Percentiles rank a stretch among this genome's conserved stretches.
phyloP scores from a whole-genome alignment of 2,329 filamentous ascomycete genomes.

The Cercospora brassicicola region DNA sequence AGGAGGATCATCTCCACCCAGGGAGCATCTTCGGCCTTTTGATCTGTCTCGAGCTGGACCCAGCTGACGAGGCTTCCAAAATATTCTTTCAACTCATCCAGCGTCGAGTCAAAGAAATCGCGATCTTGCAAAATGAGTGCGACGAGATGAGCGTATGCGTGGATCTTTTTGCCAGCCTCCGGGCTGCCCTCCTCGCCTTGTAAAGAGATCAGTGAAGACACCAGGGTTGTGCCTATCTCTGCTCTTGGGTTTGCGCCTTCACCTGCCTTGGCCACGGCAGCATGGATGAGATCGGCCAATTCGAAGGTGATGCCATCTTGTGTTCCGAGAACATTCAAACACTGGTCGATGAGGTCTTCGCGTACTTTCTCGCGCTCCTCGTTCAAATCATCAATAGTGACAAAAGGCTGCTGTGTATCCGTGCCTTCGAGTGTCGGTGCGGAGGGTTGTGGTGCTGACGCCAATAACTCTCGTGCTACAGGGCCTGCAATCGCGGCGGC shows the following conservation, averaged over 20 bases:
- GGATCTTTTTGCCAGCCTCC: slow-evolving; percentile 69
- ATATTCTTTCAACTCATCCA: slow-evolving; percentile 73
- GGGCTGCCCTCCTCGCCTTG: slow-evolving; percentile 53
- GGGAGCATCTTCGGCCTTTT: slow-evolving; percentile 73
- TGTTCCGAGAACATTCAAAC: slow-evolving; percentile 82
- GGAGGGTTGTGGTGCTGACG: background rate
- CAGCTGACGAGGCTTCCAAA: slow-evolving; percentile 76
- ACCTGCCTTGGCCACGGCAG: slow-evolving; percentile 63
- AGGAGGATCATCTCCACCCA: slow-evolving; percentile 91
- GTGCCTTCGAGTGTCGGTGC: slow-evolving; percentile 15
- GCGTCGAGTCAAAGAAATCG: slow-evolving; percentile 74
- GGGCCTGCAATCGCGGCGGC: slow-evolving; percentile 24
- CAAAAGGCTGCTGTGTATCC: slow-evolving; percentile 41
- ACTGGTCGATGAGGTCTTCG: slow-evolving; percentile 79
- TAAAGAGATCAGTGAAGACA: slow-evolving; percentile 74
- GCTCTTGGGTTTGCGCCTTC: slow-evolving; percentile 61
- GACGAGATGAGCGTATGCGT: slow-evolving; percentile 87
- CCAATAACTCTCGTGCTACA: slow-evolving; percentile 7
- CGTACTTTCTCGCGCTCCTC: slow-evolving; percentile 71
- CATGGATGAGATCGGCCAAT: slow-evolving; percentile 79
- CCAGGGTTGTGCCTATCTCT: slow-evolving; percentile 78
- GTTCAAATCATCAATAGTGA: slow-evolving; percentile 78
- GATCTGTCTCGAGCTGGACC: slow-evolving; percentile 67
- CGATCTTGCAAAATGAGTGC: slow-evolving; percentile 82
- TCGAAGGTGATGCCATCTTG: slow-evolving; percentile 90